Evolutionary conservation across 257 asterid species (phyloP), one percentile per base, ranked within the genome.

Genomic region (Penstemon davidsonii): DNA sequence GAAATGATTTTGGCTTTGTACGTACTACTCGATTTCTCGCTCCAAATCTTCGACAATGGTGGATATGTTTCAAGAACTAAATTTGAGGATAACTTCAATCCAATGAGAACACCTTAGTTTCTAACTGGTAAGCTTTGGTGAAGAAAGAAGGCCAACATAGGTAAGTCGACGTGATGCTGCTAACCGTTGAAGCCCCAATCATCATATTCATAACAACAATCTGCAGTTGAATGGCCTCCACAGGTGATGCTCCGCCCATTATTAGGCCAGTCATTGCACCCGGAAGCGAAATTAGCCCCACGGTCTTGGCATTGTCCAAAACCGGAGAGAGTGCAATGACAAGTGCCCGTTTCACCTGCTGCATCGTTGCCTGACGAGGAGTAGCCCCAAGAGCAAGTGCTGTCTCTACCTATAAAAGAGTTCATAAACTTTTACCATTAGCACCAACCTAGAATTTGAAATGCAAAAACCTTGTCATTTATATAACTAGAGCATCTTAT

Each of bases 221-320:
- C 78, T 92, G 98, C 10, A 88, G 68, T 46, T 86, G 98, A 71
- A 92, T 86, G 19, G 98, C 98, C 70, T 90, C 97, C 46, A 85
- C 19, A 1, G 98, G 98, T 45, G 98, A 92, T 4, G 98, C 90
- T 15, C 98, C 98, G 15, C 98, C 98, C 98, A 92, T 92, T 67
- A 92, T 92, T 8, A 92, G 88, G 1, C 98, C 98, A 0, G 96
- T 90, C 98, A 92, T 88, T 1, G 97, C 97, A n/a, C 98, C 98
- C 0, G 98, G 97, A 47, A 92, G 91, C 6, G 97, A 86, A 61
- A 92, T 88, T 10, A 92, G 81, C 0, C 98, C 98, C 0, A 92
- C 96, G 0, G 98, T 90, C 70, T 92, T 92, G 1, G 98, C 98
- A 58, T 90, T 92, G 78, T 92, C 98, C 74, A 92, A 56, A 4